These are phyloP conservation scores for Bruguiera hainesii DNA, from an alignment of 441 rosid genomes.

Conservation along the genomic window DNA sequence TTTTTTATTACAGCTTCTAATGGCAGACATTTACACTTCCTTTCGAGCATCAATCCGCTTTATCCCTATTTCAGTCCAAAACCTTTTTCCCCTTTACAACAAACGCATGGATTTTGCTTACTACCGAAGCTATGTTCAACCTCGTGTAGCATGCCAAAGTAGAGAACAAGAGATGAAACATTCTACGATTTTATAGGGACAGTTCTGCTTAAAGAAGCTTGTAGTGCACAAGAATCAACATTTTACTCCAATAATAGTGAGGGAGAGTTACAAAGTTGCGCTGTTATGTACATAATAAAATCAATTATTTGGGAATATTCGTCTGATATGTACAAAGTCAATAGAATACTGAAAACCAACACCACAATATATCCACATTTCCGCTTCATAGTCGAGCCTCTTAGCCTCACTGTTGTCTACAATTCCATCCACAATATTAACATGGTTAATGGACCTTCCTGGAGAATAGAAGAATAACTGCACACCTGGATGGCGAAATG, in stretches of 20 bases:
- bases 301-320: constrained; percentile 18
- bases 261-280: neutral
- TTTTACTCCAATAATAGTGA: neutral
- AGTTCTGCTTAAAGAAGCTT: neutral
- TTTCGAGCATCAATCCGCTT: too few relatives aligned
- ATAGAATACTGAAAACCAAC: constrained; percentile 19
- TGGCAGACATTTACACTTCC: too few relatives aligned
- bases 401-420: constrained; percentile 25
- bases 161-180: too few relatives aligned
- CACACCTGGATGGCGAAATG: constrained; percentile 35
- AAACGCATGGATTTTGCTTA: too few relatives aligned
- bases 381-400: constrained; percentile 22
- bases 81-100: too few relatives aligned
- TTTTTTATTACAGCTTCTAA: too few relatives aligned
- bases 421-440: constrained; percentile 35
- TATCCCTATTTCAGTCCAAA: too few relatives aligned
- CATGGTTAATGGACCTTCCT: constrained; percentile 32
- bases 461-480: constrained; percentile 41
- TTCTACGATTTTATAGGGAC: neutral
- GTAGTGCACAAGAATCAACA: neutral
- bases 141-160: too few relatives aligned
- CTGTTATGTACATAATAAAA: constrained; percentile 37
- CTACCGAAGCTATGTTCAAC: too few relatives aligned
- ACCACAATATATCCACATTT: constrained; percentile 26
- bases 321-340: constrained; percentile 35